A percentile compares a stretch with the other conserved stretches of the same genome.
Evolutionary conservation across 2,329 filamentous ascomycete species (phyloP).

Genomic region (Fusarium equiseti): DNA sequence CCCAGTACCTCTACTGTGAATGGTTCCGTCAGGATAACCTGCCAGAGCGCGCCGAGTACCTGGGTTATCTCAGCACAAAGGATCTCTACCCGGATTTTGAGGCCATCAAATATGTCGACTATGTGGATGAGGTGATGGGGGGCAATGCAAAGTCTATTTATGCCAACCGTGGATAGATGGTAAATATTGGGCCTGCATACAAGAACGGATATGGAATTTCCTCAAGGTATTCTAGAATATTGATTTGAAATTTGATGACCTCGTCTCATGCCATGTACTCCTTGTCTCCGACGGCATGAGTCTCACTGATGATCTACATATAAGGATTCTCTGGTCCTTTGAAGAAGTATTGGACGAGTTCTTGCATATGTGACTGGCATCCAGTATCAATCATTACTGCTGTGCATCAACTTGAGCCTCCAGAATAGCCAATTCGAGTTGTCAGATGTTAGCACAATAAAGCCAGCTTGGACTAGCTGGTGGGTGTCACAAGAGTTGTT

Average conservation of each 20-base stretch:
- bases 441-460: too few species aligned
- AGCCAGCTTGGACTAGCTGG: too few species aligned
- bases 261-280: too few species aligned
- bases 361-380: too few species aligned
- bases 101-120: constrained; percentile 25
- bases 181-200: background rate
- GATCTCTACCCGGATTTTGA: constrained; percentile 37
- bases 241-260: background rate
- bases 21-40: constrained; percentile 37
- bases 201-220: background rate
- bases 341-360: too few species aligned
- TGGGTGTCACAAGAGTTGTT: background rate
- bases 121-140: constrained; percentile 22
- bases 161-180: constrained; percentile 1
- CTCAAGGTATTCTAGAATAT: background rate
- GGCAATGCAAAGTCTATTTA: constrained; percentile 26
- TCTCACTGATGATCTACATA: too few species aligned
- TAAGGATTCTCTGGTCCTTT: too few species aligned
- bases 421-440: too few species aligned
- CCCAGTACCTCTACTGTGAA: constrained; percentile 33
- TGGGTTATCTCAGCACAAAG: constrained; percentile 31
- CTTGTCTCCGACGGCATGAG: background rate
- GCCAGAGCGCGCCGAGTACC: constrained; percentile 23
- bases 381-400: too few species aligned
- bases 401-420: too few species aligned